phyloP scores from a whole-genome alignment of 345 rosid species.

The Excoecaria cochinchinensis region DNA sequence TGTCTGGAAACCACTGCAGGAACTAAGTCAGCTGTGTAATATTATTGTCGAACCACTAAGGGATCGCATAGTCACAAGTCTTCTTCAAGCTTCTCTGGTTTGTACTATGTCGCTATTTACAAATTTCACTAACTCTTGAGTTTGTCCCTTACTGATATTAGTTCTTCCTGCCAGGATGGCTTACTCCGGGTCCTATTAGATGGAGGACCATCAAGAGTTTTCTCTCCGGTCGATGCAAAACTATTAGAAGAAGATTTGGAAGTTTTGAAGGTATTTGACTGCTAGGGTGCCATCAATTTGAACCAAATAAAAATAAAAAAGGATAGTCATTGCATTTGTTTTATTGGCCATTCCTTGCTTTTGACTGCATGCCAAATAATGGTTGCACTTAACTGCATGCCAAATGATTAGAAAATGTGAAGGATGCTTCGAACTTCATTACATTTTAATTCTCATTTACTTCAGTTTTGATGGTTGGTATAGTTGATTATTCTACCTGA shows the following conservation, averaged over 20 bases:
- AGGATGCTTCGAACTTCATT: background rate
- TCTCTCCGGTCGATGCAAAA: constrained; percentile 67
- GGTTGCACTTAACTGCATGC: background rate
- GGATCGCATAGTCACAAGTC: constrained; percentile 90
- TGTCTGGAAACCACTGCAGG: constrained; percentile 46
- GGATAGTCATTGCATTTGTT: background rate
- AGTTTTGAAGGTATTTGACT: constrained; percentile 65
- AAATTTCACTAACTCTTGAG: constrained; percentile 8
- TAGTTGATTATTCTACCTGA: background rate
- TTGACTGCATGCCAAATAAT: background rate
- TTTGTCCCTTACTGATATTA: constrained; percentile 17
- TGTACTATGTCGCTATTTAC: constrained; percentile 25
- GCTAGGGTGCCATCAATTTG: background rate
- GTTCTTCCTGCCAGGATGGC: constrained; percentile 62
- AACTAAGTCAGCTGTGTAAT: constrained; percentile 76
- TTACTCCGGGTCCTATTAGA: constrained; percentile 80
- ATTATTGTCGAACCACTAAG: constrained; percentile 83
- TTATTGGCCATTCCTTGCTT: background rate
- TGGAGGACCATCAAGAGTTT: constrained; percentile 79
- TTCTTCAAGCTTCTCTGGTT: constrained; percentile 93
- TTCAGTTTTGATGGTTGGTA: background rate
- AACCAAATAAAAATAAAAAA: background rate
- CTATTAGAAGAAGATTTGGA: constrained; percentile 84
- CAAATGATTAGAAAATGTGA: background rate
- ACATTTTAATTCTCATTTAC: background rate